phyloP scores from a whole-genome alignment of 805 yeast genomes.

The Lipomyces kockii region DNA sequence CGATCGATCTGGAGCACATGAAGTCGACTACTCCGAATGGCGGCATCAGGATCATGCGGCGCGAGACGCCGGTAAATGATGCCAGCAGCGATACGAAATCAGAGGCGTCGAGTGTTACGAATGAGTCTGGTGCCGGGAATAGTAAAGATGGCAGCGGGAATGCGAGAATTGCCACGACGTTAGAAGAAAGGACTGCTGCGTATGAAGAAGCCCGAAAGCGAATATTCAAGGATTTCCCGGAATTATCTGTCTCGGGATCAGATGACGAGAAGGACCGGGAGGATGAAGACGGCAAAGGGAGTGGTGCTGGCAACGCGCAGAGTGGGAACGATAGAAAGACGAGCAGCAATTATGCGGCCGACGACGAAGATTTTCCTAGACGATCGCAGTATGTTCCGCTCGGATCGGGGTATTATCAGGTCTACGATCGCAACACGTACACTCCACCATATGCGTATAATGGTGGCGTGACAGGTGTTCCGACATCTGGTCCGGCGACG shows the following conservation, averaged over 20 bases:
- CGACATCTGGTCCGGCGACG: background rate
- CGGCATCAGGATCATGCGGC: conserved; percentile 35
- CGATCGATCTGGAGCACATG: conserved; percentile 37
- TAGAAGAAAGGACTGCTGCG: conserved; percentile 48
- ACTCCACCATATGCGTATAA: background rate
- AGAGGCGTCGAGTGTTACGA: conserved; percentile 15
- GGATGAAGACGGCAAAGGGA: background rate
- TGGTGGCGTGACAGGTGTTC: background rate
- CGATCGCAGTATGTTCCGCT: conserved; percentile 34
- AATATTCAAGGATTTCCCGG: conserved; percentile 45
- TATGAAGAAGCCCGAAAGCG: conserved; percentile 50
- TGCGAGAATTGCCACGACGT: conserved; percentile 39
- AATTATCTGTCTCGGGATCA: conserved; percentile 13
- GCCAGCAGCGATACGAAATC: conserved; percentile 26
- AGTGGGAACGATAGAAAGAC: background rate
- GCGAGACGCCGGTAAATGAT: conserved; percentile 28
- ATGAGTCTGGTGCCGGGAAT: conserved; percentile 19
- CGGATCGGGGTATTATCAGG: conserved; percentile 28
- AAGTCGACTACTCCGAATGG: conserved; percentile 37
- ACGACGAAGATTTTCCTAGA: conserved; percentile 29
- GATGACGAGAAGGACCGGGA: conserved; percentile 17
- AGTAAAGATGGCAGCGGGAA: conserved; percentile 54
- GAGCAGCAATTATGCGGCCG: background rate
- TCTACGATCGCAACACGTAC: background rate
- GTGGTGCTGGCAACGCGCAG: background rate